phyloP scores from a whole-genome alignment of 148 eudicot species.

The Spergularia bocconei region DNA sequence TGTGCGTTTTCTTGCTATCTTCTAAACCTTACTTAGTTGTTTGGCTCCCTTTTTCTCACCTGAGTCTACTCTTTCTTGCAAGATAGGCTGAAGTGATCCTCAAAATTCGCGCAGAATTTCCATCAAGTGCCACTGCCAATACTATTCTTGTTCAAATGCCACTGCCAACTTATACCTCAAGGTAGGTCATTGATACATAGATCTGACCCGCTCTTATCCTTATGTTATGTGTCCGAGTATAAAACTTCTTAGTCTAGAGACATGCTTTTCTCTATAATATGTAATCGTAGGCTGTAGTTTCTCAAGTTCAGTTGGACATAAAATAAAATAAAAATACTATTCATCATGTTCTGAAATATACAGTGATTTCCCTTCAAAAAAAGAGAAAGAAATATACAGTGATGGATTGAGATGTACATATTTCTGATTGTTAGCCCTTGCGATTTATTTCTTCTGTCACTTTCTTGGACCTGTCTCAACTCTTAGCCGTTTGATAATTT shows the following conservation, averaged over 20 bases:
- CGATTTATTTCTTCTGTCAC: not conserved
- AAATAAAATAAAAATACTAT: not conserved
- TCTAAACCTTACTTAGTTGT: not conserved
- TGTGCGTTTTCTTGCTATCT: not conserved
- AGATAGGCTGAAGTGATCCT: constrained; percentile 75
- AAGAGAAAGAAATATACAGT: not conserved
- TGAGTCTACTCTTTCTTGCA: constrained; percentile 19
- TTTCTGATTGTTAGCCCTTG: not conserved
- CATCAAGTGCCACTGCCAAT: constrained; percentile 68
- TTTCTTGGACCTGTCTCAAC: not conserved
- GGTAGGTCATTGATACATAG: constrained; percentile 39
- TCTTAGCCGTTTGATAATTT: constrained; percentile 9
- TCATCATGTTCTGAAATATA: not conserved
- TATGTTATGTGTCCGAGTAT: not conserved
- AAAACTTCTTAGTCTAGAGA: too few relatives aligned
- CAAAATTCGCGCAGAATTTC: constrained; percentile 76
- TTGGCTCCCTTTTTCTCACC: not conserved
- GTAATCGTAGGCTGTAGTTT: not conserved
- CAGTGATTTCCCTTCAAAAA: too few relatives aligned
- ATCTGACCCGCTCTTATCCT: not conserved
- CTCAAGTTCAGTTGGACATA: not conserved
- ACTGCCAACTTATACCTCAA: constrained; percentile 65
- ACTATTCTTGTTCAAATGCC: constrained; percentile 82
- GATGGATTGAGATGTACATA: not conserved
- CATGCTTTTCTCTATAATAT: not conserved